phyloP scores from a whole-genome alignment of 2,329 filamentous ascomycete genomes.

The Aspergillus oerlinghausenensis region DNA sequence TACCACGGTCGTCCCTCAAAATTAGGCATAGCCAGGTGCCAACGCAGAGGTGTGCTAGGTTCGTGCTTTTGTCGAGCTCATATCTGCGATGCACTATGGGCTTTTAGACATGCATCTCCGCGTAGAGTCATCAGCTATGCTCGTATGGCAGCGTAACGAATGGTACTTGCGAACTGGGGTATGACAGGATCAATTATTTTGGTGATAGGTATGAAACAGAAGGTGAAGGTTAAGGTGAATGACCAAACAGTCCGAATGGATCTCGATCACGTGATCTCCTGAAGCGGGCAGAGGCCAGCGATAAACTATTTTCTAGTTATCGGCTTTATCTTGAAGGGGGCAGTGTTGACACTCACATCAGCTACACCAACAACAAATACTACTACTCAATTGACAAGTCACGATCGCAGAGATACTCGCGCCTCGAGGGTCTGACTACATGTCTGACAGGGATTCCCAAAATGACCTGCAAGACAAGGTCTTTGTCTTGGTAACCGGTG shows the following conservation, averaged over 20 bases:
- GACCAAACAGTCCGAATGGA: not conserved
- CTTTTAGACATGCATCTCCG: not conserved
- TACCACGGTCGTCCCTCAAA: not conserved
- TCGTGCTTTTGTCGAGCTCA: not conserved
- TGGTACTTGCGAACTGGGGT: not conserved
- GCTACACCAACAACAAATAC: not conserved
- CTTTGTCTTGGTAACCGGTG: constrained; percentile 71
- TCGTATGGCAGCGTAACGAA: not conserved
- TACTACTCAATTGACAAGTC: not conserved
- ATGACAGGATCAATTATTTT: not conserved
- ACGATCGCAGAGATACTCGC: not conserved
- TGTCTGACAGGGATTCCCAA: constrained; percentile 10
- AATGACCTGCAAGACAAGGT: constrained; percentile 18
- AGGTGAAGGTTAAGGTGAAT: not conserved
- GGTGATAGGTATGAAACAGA: not conserved
- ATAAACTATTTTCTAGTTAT: not conserved
- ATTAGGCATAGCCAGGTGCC: not conserved
- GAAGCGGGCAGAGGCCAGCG: not conserved
- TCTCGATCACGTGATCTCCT: not conserved
- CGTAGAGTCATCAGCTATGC: not conserved
- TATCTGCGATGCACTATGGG: not conserved
- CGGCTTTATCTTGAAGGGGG: not conserved
- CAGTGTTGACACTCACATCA: not conserved
- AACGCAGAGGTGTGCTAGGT: not conserved
- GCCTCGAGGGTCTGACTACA: not conserved